Conservation (phyloP, 2,329 filamentous ascomycete genomes). For the Cercospora sp. region DNA sequence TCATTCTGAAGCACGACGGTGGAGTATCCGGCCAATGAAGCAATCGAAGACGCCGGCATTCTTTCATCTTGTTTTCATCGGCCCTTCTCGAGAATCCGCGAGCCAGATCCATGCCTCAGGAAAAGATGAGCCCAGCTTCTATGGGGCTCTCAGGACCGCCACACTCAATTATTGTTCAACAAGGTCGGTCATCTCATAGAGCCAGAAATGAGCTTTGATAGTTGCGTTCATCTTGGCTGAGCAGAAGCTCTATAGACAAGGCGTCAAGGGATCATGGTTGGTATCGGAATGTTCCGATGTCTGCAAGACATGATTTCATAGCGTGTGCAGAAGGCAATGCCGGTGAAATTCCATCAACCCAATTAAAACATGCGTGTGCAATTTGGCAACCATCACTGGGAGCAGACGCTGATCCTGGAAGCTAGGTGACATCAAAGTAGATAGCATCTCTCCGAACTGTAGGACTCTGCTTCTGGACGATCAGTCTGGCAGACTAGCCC, state of each 20-base stretch:
- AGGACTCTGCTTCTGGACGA: background rate
- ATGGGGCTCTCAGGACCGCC: too few species aligned
- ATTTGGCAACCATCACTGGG: background rate
- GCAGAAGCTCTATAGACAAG: background rate
- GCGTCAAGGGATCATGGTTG: background rate
- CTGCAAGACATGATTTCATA: background rate
- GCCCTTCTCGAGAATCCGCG: too few species aligned
- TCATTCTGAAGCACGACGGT: too few species aligned
- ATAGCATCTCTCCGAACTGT: background rate
- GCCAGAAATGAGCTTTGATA: too few species aligned
- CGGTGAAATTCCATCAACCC: background rate
- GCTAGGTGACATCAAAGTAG: background rate
- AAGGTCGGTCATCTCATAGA: too few species aligned
- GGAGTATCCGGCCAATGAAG: too few species aligned
- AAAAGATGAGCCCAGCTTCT: too few species aligned
- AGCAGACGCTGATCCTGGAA: background rate
- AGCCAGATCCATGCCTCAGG: too few species aligned
- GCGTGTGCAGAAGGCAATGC: background rate
- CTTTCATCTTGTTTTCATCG: too few species aligned
- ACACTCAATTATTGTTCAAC: too few species aligned
- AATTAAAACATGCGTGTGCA: background rate
- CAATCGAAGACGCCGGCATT: too few species aligned
- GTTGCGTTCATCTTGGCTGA: background rate
- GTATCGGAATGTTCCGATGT: background rate
- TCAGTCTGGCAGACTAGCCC: background rate